Base-by-base conservation (phyloP, 2,329 filamentous ascomycete species). In the Phyllosticta citribraziliensis region DNA sequence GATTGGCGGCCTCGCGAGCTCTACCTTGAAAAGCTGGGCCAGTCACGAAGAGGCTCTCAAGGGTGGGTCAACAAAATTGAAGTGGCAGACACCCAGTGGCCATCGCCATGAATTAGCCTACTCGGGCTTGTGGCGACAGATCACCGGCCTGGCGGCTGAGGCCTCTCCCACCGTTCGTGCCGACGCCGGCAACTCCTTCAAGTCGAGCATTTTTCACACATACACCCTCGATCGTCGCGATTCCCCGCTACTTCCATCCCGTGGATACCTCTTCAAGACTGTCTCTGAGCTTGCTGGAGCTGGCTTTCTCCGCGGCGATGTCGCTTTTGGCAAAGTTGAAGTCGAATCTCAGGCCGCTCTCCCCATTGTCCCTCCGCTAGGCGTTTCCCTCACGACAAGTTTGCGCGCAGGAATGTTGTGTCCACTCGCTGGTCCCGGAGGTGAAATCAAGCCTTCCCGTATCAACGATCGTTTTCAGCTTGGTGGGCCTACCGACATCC, bases 381-480 rank as follows among this genome's bases (percentile, higher is more conserved):
- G 92, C 25, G 81, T 96, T 61, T 93, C 89, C 11, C 80, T 99
- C 61, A 93, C 89, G 3, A 89, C 85, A 17, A 89, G 92, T 14
- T 77, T 97, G 60, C 84, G 93, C 57, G 84, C 88, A 20, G 94
- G 94, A 40, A 72, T 96, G 56, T 80, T 99, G 9, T 96, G 88
- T 71, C 94, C 94, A 1, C 79, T 99, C 17, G 82, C 89, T 1
- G 76, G 88, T 8, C 84, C 84, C 6, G 77, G 76, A 58, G 77
- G 78, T 56, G 76, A 78, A 20, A 82, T 87, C 0, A 79, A 82
- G 24, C 84, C 87, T 4, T 95, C 89, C 66, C 85, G 90, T 30
- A 83, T 97, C 69, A 97, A 95, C 71, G 94, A 99, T 73, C 90
- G 94, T 53, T 99, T 99, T 78, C 86, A 91, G 69, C 88, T 99